Percentiles rank a stretch among this genome's conserved stretches.
Conservation (phyloP, 1,139 yeast species). For the Suhomyces guaymorum region DNA sequence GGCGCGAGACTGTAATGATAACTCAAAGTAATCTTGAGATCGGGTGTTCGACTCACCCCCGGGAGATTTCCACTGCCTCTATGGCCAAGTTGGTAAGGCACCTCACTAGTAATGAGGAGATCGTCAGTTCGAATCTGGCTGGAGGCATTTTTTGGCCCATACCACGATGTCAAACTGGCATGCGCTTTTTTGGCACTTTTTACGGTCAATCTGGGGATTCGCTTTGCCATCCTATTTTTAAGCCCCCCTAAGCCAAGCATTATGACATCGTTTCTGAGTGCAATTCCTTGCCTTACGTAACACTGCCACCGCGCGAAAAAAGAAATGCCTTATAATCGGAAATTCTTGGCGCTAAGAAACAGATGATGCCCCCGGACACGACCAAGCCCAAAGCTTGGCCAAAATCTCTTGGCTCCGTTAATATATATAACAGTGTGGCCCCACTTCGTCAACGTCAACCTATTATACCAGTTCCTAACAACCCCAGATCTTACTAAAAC, state of each 20-base stretch:
- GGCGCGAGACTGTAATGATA: slow-evolving; percentile 74
- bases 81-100: slow-evolving; percentile 86
- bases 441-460: neutral
- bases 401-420: slow-evolving; percentile 13
- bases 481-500: too few species aligned
- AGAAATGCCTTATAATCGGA: slow-evolving; percentile 6
- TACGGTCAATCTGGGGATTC: too few species aligned
- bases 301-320: slow-evolving; percentile 7
- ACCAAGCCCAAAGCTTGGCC: slow-evolving; percentile 7
- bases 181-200: too few species aligned
- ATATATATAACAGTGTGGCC: too few species aligned
- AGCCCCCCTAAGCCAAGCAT: too few species aligned
- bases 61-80: slow-evolving; percentile 50
- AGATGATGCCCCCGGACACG: slow-evolving; percentile 5
- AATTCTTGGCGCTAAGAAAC: slow-evolving; percentile 16
- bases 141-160: slow-evolving; percentile 64
- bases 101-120: slow-evolving; percentile 89
- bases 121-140: slow-evolving; percentile 86
- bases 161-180: too few species aligned
- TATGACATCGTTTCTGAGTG: too few species aligned
- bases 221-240: too few species aligned
- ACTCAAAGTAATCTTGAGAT: slow-evolving; percentile 63
- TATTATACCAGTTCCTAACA: too few species aligned
- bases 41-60: slow-evolving; percentile 88
- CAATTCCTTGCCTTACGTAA: neutral